These are phyloP conservation scores for Halenospora varia DNA, from an alignment of 495 filamentous ascomycete species.

Conservation along the genomic window DNA sequence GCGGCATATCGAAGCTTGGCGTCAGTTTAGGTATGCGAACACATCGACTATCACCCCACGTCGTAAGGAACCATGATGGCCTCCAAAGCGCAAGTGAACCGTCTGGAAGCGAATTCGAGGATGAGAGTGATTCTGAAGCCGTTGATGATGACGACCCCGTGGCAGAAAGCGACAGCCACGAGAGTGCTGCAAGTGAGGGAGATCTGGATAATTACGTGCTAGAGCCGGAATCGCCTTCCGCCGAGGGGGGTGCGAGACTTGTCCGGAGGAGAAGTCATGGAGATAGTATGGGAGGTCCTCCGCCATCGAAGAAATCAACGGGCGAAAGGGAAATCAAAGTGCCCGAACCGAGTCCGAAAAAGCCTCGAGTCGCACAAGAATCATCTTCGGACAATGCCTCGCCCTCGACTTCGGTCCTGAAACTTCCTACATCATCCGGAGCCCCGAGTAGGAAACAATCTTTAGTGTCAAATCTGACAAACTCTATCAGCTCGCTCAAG, in stretches of 20 bases:
- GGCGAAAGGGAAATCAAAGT: constrained; percentile 22
- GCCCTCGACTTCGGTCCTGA: not conserved
- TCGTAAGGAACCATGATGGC: constrained; percentile 43
- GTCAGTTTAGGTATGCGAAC: constrained; percentile 73
- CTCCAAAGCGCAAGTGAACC: constrained; percentile 22
- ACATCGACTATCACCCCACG: constrained; percentile 61
- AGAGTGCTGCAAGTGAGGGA: constrained; percentile 46
- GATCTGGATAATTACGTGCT: constrained; percentile 40
- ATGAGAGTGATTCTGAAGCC: constrained; percentile 17
- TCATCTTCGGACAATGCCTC: not conserved
- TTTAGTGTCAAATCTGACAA: constrained; percentile 10
- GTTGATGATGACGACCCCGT: not conserved
- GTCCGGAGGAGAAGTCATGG: constrained; percentile 22
- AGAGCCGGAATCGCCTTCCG: constrained; percentile 11
- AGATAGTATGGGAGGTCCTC: constrained; percentile 23
- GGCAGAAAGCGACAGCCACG: constrained; percentile 26
- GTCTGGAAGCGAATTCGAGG: constrained; percentile 13
- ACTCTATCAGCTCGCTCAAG: constrained; percentile 11
- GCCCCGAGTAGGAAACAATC: constrained; percentile 4
- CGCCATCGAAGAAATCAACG: constrained; percentile 26
- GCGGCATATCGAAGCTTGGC: constrained; percentile 55
- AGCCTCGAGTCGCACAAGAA: not conserved
- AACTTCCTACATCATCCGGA: constrained; percentile 3
- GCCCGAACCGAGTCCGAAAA: constrained; percentile 1
- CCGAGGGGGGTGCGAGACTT: constrained; percentile 1